Conservation (phyloP, 768 basidiomycete species). For the Rhodotorula taiwanensis region DNA sequence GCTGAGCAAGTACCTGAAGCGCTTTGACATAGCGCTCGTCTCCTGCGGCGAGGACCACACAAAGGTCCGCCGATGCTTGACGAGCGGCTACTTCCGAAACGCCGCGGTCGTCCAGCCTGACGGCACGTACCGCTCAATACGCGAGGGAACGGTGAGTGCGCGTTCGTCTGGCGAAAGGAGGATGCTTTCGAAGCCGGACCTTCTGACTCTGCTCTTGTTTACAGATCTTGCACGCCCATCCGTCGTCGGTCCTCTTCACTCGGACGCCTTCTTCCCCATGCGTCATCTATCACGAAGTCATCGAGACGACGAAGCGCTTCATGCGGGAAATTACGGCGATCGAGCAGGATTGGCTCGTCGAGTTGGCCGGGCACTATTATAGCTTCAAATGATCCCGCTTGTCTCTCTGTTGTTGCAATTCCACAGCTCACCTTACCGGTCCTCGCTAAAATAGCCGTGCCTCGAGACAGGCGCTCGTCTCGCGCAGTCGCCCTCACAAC, state of each 20-base stretch:
- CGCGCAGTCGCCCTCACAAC: too few species aligned
- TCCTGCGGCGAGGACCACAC: slow-evolving; percentile 82
- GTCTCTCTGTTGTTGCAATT: too few species aligned
- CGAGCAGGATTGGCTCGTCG: slow-evolving; percentile 74
- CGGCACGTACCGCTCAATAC: slow-evolving; percentile 82
- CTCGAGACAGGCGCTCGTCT: too few species aligned
- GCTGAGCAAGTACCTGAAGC: slow-evolving; percentile 85
- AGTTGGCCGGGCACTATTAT: slow-evolving; percentile 44
- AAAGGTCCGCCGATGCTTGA: slow-evolving; percentile 76
- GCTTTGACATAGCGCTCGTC: slow-evolving; percentile 71
- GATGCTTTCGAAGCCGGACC: too few species aligned
- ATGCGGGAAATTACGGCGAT: slow-evolving; percentile 90
- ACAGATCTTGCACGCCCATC: slow-evolving; percentile 81
- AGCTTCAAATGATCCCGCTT: too few species aligned
- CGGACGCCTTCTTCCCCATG: slow-evolving; percentile 82
- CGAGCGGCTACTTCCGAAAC: slow-evolving; percentile 89
- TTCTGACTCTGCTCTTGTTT: too few species aligned
- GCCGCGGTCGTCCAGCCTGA: slow-evolving; percentile 85
- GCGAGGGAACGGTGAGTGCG: slow-evolving; percentile 67
- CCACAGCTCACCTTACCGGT: too few species aligned
- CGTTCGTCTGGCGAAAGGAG: too few species aligned
- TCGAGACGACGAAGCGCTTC: slow-evolving; percentile 92
- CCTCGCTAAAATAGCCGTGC: too few species aligned
- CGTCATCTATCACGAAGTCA: slow-evolving; percentile 58
- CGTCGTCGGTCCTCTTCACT: slow-evolving; percentile 88